Percentiles rank a stretch among this genome's conserved stretches.
These are phyloP conservation scores for Suillus subaureus DNA, from an alignment of 768 basidiomycete species.

Conservation along the genomic window DNA sequence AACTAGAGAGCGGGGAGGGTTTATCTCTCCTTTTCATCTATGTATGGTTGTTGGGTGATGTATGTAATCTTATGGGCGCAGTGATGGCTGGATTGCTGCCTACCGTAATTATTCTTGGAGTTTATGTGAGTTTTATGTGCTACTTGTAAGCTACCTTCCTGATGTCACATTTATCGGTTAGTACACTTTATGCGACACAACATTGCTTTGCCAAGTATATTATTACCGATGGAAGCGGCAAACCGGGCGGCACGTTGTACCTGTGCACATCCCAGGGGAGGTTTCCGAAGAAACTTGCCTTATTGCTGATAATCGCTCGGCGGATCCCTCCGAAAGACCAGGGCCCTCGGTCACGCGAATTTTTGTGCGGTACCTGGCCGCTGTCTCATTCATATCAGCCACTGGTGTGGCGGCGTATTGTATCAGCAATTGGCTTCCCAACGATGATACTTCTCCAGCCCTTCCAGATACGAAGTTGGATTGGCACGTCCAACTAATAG, in stretches of 20 bases:
- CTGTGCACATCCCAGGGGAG: slow-evolving; percentile 14
- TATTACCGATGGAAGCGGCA: slow-evolving; percentile 77
- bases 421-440: slow-evolving; percentile 41
- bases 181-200: slow-evolving; percentile 87
- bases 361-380: slow-evolving; percentile 42
- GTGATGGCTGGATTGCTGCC: slow-evolving; percentile 75
- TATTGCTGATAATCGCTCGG: slow-evolving; percentile 32
- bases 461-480: slow-evolving; percentile 37
- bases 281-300: slow-evolving; percentile 42
- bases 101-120: slow-evolving; percentile 85
- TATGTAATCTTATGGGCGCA: slow-evolving; percentile 77
- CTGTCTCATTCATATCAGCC: slow-evolving; percentile 63
- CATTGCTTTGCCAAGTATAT: slow-evolving; percentile 83
- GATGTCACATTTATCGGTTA: slow-evolving; percentile 32
- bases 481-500: slow-evolving; percentile 76
- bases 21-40: slow-evolving; percentile 81
- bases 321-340: slow-evolving; percentile 26
- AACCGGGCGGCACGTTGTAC: slow-evolving; percentile 9
- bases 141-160: background rate
- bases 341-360: slow-evolving; percentile 19
- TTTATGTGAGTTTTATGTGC: slow-evolving; percentile 65
- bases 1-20: slow-evolving; percentile 90
- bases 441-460: slow-evolving; percentile 32
- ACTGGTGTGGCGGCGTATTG: slow-evolving; percentile 74
- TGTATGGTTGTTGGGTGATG: slow-evolving; percentile 82